Evolutionary conservation across 2,329 filamentous ascomycete genomes (phyloP).

Genomic region (Bisporella sp.): DNA sequence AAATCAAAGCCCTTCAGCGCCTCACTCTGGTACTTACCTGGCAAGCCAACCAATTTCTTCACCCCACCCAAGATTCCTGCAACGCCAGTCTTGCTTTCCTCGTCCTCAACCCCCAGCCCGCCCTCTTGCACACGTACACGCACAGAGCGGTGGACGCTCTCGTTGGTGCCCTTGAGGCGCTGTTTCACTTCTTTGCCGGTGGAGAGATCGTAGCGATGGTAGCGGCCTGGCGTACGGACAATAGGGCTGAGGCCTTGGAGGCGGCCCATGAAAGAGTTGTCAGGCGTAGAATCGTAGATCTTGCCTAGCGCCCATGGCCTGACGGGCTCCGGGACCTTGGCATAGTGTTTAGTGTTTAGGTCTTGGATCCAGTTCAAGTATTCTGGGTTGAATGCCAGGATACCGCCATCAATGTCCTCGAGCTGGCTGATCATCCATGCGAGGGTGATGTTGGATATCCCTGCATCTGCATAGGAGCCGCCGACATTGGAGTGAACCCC

Average conservation of each 20-base stretch:
- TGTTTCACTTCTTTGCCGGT: slow-evolving; percentile 27
- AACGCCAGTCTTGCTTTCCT: slow-evolving; percentile 10
- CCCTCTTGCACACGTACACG: slow-evolving; percentile 18
- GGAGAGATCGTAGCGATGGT: slow-evolving; percentile 27
- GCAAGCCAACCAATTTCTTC: slow-evolving; percentile 7
- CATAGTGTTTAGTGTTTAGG: slow-evolving; percentile 14
- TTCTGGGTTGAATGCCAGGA: slow-evolving; percentile 27
- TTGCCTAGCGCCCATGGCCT: slow-evolving; percentile 26
- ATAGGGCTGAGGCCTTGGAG: slow-evolving; percentile 9
- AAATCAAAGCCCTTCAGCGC: slow-evolving; percentile 12
- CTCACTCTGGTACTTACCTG: slow-evolving; percentile 2
- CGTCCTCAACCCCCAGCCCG: slow-evolving; percentile 25
- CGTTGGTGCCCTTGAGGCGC: slow-evolving; percentile 27
- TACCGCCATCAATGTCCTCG: slow-evolving; percentile 18
- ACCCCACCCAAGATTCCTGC: slow-evolving; percentile 6
- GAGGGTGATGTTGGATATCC: slow-evolving; percentile 37
- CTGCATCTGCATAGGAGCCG: slow-evolving; percentile 38
- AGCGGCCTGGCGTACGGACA: slow-evolving; percentile 25
- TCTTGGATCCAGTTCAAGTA: slow-evolving; percentile 24
- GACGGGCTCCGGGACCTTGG: slow-evolving; percentile 4
- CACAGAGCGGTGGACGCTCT: slow-evolving; percentile 27
- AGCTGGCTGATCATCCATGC: slow-evolving; percentile 42
- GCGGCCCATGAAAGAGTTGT: slow-evolving; percentile 8
- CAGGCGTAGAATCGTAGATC: slow-evolving; percentile 23
- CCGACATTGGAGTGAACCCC: slow-evolving; percentile 41